phyloP scores from a whole-genome alignment of 352 stramenopile species.

The Pythium rishiriense region DNA sequence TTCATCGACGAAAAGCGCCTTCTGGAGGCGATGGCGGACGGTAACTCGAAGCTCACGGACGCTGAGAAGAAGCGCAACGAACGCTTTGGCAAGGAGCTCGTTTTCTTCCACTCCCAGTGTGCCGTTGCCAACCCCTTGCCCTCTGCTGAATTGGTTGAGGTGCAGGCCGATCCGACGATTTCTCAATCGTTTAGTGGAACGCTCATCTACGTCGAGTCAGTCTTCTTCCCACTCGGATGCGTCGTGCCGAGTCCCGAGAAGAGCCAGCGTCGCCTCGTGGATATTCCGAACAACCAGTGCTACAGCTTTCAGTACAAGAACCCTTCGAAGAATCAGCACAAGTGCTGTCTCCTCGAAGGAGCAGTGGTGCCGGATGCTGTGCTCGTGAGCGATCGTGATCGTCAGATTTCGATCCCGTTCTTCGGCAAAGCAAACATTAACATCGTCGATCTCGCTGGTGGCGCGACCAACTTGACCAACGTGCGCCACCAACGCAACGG shows the following conservation, averaged over 20 bases:
- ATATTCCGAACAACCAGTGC: conserved; percentile 88
- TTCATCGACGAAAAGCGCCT: conserved; percentile 98
- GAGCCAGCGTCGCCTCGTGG: conserved; percentile 59
- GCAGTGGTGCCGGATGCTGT: conserved; percentile 40
- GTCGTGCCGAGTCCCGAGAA: conserved; percentile 80
- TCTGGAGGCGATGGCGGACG: conserved; percentile 83
- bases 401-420: conserved; percentile 74
- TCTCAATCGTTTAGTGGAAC: conserved; percentile 71
- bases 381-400: conserved; percentile 61
- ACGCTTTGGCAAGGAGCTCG: conserved; percentile 77
- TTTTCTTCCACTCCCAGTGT: conserved; percentile 81
- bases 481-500: conserved; percentile 47
- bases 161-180: conserved; percentile 44
- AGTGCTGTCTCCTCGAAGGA: conserved; percentile 60
- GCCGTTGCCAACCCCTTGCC: conserved; percentile 45
- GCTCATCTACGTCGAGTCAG: conserved; percentile 67
- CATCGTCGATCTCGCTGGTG: conserved; percentile 78
- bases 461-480: conserved; percentile 50
- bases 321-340: conserved; percentile 48
- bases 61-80: conserved; percentile 85
- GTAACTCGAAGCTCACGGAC: conserved; percentile 65
- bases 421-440: conserved; percentile 86
- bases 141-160: conserved; percentile 44
- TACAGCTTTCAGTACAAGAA: conserved; percentile 82
- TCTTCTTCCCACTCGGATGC: conserved; percentile 74